Percentiles rank a stretch among this genome's conserved stretches.
Evolutionary conservation across 2,329 filamentous ascomycete genomes (phyloP).

Genomic region (Fusarium brevicatenulatum): DNA sequence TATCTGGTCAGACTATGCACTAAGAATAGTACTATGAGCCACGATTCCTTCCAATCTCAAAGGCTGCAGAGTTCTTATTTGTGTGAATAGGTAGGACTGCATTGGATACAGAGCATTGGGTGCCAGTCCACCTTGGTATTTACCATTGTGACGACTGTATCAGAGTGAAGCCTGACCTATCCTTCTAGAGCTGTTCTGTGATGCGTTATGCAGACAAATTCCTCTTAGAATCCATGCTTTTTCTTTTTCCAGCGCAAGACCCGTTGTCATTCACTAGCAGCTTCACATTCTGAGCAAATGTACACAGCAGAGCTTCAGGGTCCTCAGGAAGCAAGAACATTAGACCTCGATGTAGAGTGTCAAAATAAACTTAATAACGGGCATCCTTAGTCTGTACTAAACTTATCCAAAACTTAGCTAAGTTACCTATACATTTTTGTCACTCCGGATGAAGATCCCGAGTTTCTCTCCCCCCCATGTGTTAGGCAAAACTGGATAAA

Average conservation of each 20-base stretch:
- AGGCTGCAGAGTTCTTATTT: rapidly evolving
- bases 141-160: background rate
- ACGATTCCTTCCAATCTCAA: rapidly evolving
- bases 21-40: rapidly evolving
- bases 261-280: background rate
- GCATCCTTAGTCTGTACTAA: background rate
- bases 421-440: rapidly evolving
- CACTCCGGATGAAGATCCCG: rapidly evolving
- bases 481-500: background rate
- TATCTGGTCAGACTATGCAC: too few relatives aligned
- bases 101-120: rapidly evolving
- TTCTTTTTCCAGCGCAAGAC: background rate
- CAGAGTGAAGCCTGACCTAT: too few relatives aligned
- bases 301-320: too few relatives aligned
- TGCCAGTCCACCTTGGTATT: background rate
- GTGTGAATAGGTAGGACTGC: rapidly evolving
- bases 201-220: background rate
- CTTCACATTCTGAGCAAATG: background rate
- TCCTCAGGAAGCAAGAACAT: too few relatives aligned
- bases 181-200: background rate
- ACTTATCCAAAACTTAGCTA: too few relatives aligned
- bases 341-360: rapidly evolving
- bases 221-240: too few relatives aligned
- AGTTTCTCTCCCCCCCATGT: rapidly evolving
- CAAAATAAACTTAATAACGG: background rate